These are phyloP conservation scores for Xylaria castorea DNA, from an alignment of 495 filamentous ascomycete genomes.

Conservation along the genomic window DNA sequence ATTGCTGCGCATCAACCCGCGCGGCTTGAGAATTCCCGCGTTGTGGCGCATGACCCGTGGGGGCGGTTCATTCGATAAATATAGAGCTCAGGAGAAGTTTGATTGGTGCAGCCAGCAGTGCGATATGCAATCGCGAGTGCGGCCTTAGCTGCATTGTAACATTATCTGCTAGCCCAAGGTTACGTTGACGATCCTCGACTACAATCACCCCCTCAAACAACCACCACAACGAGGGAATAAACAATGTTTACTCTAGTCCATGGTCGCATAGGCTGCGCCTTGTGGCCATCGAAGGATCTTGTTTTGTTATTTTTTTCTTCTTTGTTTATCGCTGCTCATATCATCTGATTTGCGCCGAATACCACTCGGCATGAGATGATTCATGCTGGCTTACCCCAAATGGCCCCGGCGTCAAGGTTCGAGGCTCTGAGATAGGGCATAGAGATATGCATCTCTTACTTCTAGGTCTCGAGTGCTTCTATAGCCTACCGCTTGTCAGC, in stretches of 20 bases:
- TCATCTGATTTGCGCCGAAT: constrained; percentile 16
- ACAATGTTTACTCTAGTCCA: neutral
- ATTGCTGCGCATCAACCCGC: constrained; percentile 21
- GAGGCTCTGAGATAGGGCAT: constrained; percentile 13
- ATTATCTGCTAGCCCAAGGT: constrained; percentile 5
- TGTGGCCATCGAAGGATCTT: neutral
- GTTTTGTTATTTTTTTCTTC: neutral
- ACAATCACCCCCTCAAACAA: constrained; percentile 15
- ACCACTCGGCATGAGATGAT: constrained; percentile 12
- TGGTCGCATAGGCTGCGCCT: constrained; percentile 23
- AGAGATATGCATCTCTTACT: constrained; percentile 9
- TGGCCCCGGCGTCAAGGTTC: constrained; percentile 15
- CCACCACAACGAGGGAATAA: neutral
- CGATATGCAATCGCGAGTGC: constrained; percentile 8
- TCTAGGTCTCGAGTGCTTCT: constrained; percentile 12
- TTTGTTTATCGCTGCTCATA: constrained; percentile 5
- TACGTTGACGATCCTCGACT: constrained; percentile 21
- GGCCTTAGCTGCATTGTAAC: constrained; percentile 24
- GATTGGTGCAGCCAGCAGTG: constrained; percentile 14
- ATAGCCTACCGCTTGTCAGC: constrained; percentile 13
- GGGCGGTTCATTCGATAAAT: constrained; percentile 28
- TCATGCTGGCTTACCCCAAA: neutral
- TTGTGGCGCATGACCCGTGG: constrained; percentile 22
- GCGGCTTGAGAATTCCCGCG: constrained; percentile 20
- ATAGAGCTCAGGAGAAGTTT: constrained; percentile 17